Evolutionary conservation across 345 rosid genomes (phyloP), one percentile per base, ranked within the genome.

Genomic region (Toxicodendron radicans): DNA sequence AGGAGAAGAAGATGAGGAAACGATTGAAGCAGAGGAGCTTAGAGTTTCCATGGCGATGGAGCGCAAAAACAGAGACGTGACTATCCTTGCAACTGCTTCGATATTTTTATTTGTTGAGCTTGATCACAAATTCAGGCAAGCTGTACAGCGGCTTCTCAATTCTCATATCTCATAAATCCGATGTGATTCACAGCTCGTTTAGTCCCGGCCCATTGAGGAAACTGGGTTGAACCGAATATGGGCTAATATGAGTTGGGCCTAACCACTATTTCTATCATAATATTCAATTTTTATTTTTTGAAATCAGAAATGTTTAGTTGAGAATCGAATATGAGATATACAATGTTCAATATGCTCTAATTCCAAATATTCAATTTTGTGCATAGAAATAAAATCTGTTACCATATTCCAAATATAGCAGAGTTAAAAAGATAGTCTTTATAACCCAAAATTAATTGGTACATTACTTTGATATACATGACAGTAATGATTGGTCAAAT

Each of bases 31-130:
- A 0, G 91, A 74, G 57, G 95, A 82, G 84, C 88, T 76, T 33
- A 92, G 76, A 63, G 86, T 64, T 84, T 85, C 94, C 96, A 90
- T 87, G 86, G 86, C 74, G 81, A 70, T 76, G 46, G 35, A 64
- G 53, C 43, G 24, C 33, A 20, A 24, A 32, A 13, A 20, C 18
- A 17, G 58, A 9, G 57, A 48, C 49, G 57, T 17, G 64, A 53
- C 5, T 7, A 16, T 8, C 27, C 2, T 45, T 33, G 33, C 33
- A 27, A 17, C 11, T 24, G 57, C 10, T 33, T 4, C 27, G 24
- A 43, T 10, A 10, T 66, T 48, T 17, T 30, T 2, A 3, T 7
- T 8, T 48, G 18, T 12, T 13, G 30, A 27, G 27, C 13, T 52
- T 52, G 30, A 52, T 32, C 72, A n/a, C 30, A 6, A 38, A 46